phyloP scores from a whole-genome alignment of 768 basidiomycete species.

The Hortiboletus campestris region DNA sequence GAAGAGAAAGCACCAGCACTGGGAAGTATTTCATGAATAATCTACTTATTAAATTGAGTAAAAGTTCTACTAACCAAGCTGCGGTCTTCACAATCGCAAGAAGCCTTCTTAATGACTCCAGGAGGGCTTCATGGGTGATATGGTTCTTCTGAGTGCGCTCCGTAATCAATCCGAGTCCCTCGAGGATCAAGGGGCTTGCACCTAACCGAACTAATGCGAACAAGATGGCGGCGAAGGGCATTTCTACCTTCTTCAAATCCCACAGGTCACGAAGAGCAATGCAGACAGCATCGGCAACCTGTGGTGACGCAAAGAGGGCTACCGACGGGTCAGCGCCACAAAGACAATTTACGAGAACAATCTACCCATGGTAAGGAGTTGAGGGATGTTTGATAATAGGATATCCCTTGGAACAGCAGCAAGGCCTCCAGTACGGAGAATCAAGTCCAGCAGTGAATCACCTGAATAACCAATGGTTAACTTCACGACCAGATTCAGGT shows the following conservation, averaged over 20 bases:
- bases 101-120: constrained; percentile 39
- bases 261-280: constrained; percentile 37
- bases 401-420: constrained; percentile 31
- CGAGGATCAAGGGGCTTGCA: constrained; percentile 37
- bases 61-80: constrained; percentile 41
- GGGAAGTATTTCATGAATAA: constrained; percentile 14
- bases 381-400: constrained; percentile 33
- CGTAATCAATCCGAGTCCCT: constrained; percentile 33
- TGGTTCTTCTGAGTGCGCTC: constrained; percentile 4
- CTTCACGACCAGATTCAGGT: not conserved
- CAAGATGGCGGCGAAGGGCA: constrained; percentile 37
- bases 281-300: constrained; percentile 32
- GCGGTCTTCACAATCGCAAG: constrained; percentile 42
- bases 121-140: constrained; percentile 25
- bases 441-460: constrained; percentile 32
- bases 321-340: constrained; percentile 9
- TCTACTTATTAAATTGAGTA: not conserved
- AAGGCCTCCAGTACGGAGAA: constrained; percentile 46
- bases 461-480: constrained; percentile 34
- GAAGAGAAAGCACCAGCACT: constrained; percentile 35
- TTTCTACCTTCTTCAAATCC: constrained; percentile 22
- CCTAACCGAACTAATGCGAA: constrained; percentile 44
- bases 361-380: constrained; percentile 44
- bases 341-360: not conserved
- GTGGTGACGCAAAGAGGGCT: constrained; percentile 22